Percentiles rank a stretch among this genome's conserved stretches.
phyloP scores from a whole-genome alignment of 305 asterid species.

The Fraxinus baroniana region DNA sequence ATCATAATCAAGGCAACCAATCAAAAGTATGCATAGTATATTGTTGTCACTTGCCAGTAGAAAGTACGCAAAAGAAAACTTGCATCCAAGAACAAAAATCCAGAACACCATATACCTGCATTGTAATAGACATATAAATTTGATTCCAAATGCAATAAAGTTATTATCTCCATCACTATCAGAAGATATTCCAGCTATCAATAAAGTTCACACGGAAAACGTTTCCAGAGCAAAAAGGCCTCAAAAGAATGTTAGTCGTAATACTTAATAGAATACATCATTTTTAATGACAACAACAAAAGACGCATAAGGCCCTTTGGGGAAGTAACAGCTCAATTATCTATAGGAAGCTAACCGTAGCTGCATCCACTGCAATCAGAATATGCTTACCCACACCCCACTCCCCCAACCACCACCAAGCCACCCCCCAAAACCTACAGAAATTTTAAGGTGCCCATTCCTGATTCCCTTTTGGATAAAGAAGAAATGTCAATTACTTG shows the following conservation, averaged over 20 bases:
- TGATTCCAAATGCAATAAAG: neutral
- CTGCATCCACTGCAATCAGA: neutral
- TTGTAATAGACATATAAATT: slow-evolving; percentile 2
- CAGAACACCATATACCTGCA: slow-evolving; percentile 91
- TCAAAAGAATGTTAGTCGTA: neutral
- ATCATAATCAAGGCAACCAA: slow-evolving; percentile 14
- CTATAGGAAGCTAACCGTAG: neutral
- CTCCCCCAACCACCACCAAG: neutral
- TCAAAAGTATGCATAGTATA: slow-evolving; percentile 11
- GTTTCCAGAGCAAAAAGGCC: neutral
- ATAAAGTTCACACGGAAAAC: neutral
- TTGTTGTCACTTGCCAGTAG: slow-evolving; percentile 58
- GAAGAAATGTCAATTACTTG: neutral
- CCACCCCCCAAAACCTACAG: neutral
- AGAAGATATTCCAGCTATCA: neutral
- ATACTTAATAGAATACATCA: neutral
- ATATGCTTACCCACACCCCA: neutral
- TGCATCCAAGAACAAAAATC: slow-evolving; percentile 84
- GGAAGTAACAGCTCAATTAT: neutral
- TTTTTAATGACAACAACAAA: neutral
- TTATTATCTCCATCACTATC: neutral
- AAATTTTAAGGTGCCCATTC: neutral
- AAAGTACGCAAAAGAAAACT: slow-evolving; percentile 88
- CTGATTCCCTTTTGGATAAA: neutral
- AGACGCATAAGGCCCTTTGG: neutral